Evolutionary conservation across 768 basidiomycete genomes (phyloP).

Genomic region (Mycena sanguinolenta): DNA sequence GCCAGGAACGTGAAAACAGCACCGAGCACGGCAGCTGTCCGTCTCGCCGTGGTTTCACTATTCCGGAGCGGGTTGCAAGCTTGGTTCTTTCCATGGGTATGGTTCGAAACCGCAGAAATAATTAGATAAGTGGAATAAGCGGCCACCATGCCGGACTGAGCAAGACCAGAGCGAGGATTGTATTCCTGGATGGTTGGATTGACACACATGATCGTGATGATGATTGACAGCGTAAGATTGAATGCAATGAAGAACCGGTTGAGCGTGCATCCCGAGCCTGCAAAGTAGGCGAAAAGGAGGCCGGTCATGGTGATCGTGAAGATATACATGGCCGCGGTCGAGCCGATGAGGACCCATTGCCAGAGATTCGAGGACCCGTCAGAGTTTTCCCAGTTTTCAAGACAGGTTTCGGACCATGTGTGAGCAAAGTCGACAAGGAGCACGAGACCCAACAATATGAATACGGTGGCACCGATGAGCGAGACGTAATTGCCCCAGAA

Average conservation of each 20-base stretch:
- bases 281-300: slow-evolving; percentile 93
- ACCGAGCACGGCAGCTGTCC: slow-evolving; percentile 89
- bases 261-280: slow-evolving; percentile 85
- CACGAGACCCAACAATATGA: slow-evolving; percentile 97
- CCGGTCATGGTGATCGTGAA: slow-evolving; percentile 88
- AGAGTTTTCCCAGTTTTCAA: slow-evolving; percentile 94
- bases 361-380: slow-evolving; percentile 82
- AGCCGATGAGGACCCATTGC: slow-evolving; percentile 96
- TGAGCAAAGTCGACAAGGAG: slow-evolving; percentile 99
- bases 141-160: slow-evolving; percentile 97
- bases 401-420: slow-evolving; percentile 97
- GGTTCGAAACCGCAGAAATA: slow-evolving; percentile 94
- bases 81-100: slow-evolving; percentile 74
- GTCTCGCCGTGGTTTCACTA: slow-evolving; percentile 71
- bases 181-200: slow-evolving; percentile 90
- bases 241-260: slow-evolving; percentile 98
- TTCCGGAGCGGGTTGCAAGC: slow-evolving; percentile 90
- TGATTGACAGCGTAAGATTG: slow-evolving; percentile 85
- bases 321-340: slow-evolving; percentile 90
- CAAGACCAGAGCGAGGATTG: slow-evolving; percentile 94
- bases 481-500: slow-evolving; percentile 97
- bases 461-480: slow-evolving; percentile 91
- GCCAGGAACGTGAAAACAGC: slow-evolving; percentile 97
- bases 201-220: slow-evolving; percentile 86
- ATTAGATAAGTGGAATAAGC: slow-evolving; percentile 97